Base-by-base conservation (phyloP, 768 basidiomycete species). In the Suillus weaverae region DNA sequence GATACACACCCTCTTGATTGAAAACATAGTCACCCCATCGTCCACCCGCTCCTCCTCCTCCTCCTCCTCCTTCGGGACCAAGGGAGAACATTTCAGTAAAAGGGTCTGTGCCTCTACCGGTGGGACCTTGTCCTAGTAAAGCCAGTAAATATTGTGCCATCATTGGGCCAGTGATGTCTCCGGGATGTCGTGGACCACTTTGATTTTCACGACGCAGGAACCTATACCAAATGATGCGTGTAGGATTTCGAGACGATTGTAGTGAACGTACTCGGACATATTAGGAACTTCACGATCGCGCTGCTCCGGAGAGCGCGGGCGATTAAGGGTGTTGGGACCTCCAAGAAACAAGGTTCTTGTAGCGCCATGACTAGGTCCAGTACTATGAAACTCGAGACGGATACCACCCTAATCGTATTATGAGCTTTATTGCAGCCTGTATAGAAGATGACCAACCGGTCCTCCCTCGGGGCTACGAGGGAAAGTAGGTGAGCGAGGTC, bases 11-110 rank as follows among this genome's bases (percentile, higher is more conserved):
- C 84, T 94, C 92, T 77, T 97, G 92, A 67, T 88, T 92, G 70
- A 94, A 91, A 6, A 92, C 95, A 79, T 97, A 97, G 74, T 97
- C 95, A 4, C 95, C 95, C 85, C 89, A 85, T 70, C 86, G 80
- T 1, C 90, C 89, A 39, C 77, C 78, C 62, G 83, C 80, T 4
- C 83, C 26, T 26, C 26, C 26, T 4, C 83, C 26, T 26, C 26
- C 26, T 4, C 83, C 79, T 35, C 73, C 73, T 10, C 78, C 80
- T 48, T 75, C 74, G 4, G 73, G 71, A 38, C 73, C 73, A 54
- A 54, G 53, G 77, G 78, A 78, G 44, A 87, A 77, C 46, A 86
- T 59, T 16, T 81, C 81, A 33, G 76, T 63, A 62, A 84, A 71
- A 13, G 82, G 80, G 64, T 85, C 84, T 35, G 81, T 80, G 39